Conservation (phyloP, 2,329 filamentous ascomycete species). For the Pseudogymnoascus sp. region DNA sequence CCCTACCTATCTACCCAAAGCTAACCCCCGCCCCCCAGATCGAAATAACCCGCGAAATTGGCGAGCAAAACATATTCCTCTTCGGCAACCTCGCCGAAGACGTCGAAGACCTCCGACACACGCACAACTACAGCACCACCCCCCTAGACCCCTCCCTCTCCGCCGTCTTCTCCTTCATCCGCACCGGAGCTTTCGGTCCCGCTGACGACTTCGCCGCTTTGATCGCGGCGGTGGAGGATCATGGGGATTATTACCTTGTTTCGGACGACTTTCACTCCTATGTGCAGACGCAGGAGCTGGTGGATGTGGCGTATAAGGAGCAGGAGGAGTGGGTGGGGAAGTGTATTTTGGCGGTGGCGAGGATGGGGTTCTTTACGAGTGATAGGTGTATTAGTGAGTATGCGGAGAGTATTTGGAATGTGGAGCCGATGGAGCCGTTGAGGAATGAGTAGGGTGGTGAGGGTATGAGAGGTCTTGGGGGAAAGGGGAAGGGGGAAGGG, state of each 20-base stretch:
- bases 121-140: slow-evolving; percentile 76
- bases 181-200: slow-evolving; percentile 72
- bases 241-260: slow-evolving; percentile 95
- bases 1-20: background rate
- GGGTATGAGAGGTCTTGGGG: too few relatives aligned
- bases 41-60: slow-evolving; percentile 94
- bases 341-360: slow-evolving; percentile 75
- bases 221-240: slow-evolving; percentile 75
- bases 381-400: slow-evolving; percentile 97
- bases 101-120: slow-evolving; percentile 89
- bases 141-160: slow-evolving; percentile 66
- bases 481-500: background rate
- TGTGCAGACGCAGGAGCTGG: slow-evolving; percentile 78
- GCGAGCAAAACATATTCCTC: slow-evolving; percentile 96
- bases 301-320: slow-evolving; percentile 87
- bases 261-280: slow-evolving; percentile 97
- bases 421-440: slow-evolving; percentile 55
- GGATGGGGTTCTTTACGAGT: slow-evolving; percentile 97
- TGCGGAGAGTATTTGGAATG: slow-evolving; percentile 93
- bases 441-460: background rate
- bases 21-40: slow-evolving; percentile 46
- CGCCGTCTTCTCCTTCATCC: slow-evolving; percentile 78
- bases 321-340: slow-evolving; percentile 90
- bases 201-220: slow-evolving; percentile 71
- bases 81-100: slow-evolving; percentile 95